phyloP scores from a whole-genome alignment of 305 asterid genomes.

The Fraxinus latifolia region DNA sequence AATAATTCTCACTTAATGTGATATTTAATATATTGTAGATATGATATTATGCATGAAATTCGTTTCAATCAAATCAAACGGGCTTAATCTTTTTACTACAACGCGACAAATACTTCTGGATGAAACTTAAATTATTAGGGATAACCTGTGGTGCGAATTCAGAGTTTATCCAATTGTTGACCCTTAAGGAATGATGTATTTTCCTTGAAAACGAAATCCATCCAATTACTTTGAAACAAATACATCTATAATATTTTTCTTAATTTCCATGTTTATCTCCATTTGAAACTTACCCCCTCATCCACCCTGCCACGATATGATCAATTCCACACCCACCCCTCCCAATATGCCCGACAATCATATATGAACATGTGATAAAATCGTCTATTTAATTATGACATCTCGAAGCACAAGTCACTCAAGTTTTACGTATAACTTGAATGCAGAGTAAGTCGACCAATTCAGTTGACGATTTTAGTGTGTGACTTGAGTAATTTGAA shows the following conservation, averaged over 20 bases:
- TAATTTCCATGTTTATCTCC: conserved; percentile 9
- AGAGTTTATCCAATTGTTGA: neutral
- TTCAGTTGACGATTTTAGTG: no score
- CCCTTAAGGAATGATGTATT: neutral
- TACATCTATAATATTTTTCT: conserved; percentile 18
- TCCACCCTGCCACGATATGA: neutral
- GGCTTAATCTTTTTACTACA: neutral
- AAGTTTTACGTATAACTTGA: no score
- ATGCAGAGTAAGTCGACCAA: no score
- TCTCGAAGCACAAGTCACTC: neutral
- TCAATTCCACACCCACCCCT: neutral
- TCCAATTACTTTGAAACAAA: neutral
- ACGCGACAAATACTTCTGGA: neutral
- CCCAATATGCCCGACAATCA: neutral
- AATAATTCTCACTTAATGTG: no score
- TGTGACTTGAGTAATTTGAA: no score
- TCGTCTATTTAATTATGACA: no score
- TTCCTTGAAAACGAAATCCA: neutral
- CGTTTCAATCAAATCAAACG: no score
- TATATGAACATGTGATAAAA: neutral
- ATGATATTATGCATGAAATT: no score
- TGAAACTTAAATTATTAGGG: neutral
- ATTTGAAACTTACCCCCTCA: neutral
- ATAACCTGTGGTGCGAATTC: neutral
- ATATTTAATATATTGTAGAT: no score